Evolutionary conservation across 139 green algal genomes (phyloP).

Genomic region (Dunaliella primolecta): DNA sequence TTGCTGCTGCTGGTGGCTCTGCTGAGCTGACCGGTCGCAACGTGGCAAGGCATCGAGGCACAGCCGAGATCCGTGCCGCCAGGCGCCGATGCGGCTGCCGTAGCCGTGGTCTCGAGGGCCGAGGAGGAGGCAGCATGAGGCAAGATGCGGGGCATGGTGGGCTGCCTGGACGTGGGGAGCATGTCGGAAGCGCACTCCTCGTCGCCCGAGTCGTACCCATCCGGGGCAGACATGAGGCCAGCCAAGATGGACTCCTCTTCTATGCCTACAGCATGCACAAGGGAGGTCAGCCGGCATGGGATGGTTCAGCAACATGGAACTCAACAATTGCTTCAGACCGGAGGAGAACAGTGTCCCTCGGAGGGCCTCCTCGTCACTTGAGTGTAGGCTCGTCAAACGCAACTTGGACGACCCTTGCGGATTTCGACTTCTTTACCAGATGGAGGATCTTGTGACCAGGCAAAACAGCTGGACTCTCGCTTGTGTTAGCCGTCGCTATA

Average conservation of each 20-base stretch:
- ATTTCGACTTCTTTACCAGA: too few relatives aligned
- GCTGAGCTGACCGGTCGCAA: neutral
- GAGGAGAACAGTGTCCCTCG: too few relatives aligned
- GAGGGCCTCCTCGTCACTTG: too few relatives aligned
- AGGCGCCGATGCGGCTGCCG: neutral
- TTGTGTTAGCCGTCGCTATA: too few relatives aligned
- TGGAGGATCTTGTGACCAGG: too few relatives aligned
- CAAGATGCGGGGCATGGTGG: too few relatives aligned
- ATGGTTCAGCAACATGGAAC: conserved; percentile 17
- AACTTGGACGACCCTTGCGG: too few relatives aligned
- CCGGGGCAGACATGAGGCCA: conserved; percentile 69
- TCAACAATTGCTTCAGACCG: conserved; percentile 32
- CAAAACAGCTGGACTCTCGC: too few relatives aligned
- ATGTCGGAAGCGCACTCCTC: neutral
- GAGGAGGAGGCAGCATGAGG: neutral
- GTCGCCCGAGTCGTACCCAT: neutral
- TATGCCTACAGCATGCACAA: conserved; percentile 30
- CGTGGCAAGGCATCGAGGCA: neutral
- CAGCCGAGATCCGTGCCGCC: neutral
- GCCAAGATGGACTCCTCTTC: conserved; percentile 49
- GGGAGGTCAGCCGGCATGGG: neutral
- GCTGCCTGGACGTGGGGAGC: neutral
- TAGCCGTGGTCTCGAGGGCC: neutral
- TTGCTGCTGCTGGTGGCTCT: neutral
- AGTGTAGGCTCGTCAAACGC: too few relatives aligned